Base-by-base conservation (phyloP, 768 basidiomycete species). In the Lepiota brunneoincarnata region DNA sequence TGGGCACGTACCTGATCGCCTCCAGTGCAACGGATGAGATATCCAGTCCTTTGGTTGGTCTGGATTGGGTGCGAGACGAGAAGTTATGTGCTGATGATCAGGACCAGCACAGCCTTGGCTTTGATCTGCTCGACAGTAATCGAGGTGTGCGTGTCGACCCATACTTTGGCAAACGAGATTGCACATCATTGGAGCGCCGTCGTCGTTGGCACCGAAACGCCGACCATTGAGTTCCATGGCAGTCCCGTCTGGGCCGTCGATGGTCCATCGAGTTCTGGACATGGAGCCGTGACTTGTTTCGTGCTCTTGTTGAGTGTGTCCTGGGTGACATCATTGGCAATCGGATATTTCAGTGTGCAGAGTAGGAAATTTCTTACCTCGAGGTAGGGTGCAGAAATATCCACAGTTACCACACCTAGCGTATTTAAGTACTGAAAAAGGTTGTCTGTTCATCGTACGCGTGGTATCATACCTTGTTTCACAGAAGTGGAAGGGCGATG, bases 271-370 rank as follows among this genome's bases (percentile, higher is more conserved):
- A 0, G 80, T 78, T 51, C 68, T 72, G 0, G 81, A 78, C 83
- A 85, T 85, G 1, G 81, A 83, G 4, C 84, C 85, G 53, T 86
- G 84, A 14, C 72, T 72, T 0, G 84, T 86, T 40, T 84, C 82
- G 36, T 86, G 84, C 41, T 82, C 80, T 57, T 76, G 72, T 53
- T 86, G 82, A 0, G 79, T 52, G 53, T 86, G 84, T 0, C 79
- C 84, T 86, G 23, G n/a, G n/a, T n/a, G 28, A 12, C 18, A 38
- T 15, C n/a, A 17, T n/a, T 21, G 45, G 36, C 49, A 35, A 6
- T 9, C 37, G 20, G 15, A 35, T 38, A 40, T 2, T 12, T 10
- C 7, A 21, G 12, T 18, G 12, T 24, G 18, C 5, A 15, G 17
- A 39, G 15, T 12, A n/a, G 18, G 5, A 26, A 6, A 41, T 20